Base-by-base conservation (phyloP, 1,284 basidiomycete species). In the Ceratobasidium sp. region DNA sequence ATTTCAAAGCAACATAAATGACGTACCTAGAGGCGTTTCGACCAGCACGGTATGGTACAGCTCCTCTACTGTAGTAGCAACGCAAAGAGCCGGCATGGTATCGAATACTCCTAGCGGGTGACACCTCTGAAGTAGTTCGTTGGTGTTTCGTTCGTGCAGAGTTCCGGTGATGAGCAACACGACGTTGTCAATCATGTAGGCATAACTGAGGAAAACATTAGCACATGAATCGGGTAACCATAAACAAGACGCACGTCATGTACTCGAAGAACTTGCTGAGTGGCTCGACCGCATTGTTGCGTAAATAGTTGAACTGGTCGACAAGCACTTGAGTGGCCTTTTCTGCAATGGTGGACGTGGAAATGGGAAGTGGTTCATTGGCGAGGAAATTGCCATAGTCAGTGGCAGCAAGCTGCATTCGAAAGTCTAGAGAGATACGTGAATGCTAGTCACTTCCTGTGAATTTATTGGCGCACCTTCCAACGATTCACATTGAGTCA, bases 161-260 rank as follows among this genome's bases (percentile, higher is more conserved):
- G 96, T 99, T 40, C 97, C 97, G 20, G 97, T 97, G 73, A 99
- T 99, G 76, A 99, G 86, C 58, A 99, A 85, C 72, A 99, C 91
- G 76, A 99, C 93, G 78, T 99, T 99, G 87, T 99, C 97, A 76
- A 99, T 99, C 97, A 99, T 99, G 82, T 99, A 99, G 31, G 89
- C 93, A 78, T 97, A 97, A 50, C 93, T 95, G 77, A 49, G 50
- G 22, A 7, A 31, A 64, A 29, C 22, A 49, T 12, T 35, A 53
- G 47, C 32, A 17, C 43, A n/a, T 12, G 22, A 13, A 34, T 31
- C 34, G 55, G 52, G 32, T 34, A 52, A 68, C 0, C 5, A 4
- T 25, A 38, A 10, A 47, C 17, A 31, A 8, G 34, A 85, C 87
- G 69, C 77, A 92, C 87, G 96, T 99, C 80, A 99, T 93, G 79